Base-by-base conservation (phyloP, 108 stramenopile species). In the Skeletonema potamos region DNA sequence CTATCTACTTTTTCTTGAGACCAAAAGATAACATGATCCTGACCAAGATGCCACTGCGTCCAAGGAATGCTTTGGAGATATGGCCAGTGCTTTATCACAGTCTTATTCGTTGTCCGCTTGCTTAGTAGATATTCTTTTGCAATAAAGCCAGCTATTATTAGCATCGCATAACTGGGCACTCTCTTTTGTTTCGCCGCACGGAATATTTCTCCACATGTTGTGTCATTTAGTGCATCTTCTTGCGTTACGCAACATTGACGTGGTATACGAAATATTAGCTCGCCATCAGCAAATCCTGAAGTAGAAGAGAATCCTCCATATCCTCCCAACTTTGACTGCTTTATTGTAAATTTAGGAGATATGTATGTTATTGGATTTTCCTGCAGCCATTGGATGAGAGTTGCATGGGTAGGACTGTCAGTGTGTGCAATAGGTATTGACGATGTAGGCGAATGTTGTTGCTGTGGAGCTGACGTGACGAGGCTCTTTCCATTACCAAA, bases 11-110 rank as follows among this genome's bases (percentile, higher is more conserved):
- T 82, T 28, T 84, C 73, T 9, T 87, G 67, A 12, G 68, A 54
- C 92, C 92, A 92, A 65, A 87, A 92, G 15, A 92, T 41, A 17
- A 92, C 64, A 55, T 92, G 92, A 33, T 92, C 88, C 78, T 92
- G 92, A 33, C 74, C 83, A 33, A 89, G 30, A 59, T 84, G 59
- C 2, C 84, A 85, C 10, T 81, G 73, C 62, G 77, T 44, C 92
- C 92, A 92, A 8, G 92, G 92, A 24, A 92, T 60, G 9, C 84
- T 88, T 27, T 74, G 70, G 13, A 92, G 66, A 54, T 92, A 92
- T 2, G 86, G 73, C 37, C 77, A 81, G 67, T 74, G 73, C 29
- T 78, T 73, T 24, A 86, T 86, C 15, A 27, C 13, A 48, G 15
- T 55, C 15, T 57, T 29, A 64, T 36, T 28, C 22, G 9, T 15